Evolutionary conservation across 2,329 filamentous ascomycete genomes (phyloP), one percentile per base, ranked within the genome.

Genomic region (Phyllosticta ampelicida): DNA sequence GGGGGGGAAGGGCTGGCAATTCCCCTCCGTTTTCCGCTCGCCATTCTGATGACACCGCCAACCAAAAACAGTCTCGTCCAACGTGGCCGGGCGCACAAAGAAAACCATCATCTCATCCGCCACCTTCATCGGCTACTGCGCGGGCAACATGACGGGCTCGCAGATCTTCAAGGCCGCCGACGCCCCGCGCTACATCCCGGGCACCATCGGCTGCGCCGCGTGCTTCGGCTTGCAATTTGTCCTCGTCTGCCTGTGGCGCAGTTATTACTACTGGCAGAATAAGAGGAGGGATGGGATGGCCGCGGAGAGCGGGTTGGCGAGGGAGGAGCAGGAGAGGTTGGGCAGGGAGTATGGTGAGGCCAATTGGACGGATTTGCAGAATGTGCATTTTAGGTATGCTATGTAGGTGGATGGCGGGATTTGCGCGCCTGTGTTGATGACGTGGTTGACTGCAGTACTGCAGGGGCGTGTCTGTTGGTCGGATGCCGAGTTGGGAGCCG

Each of bases 281-380:
- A 66, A 64, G 23, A 60, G 61, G 16, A 60, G 67, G 11, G 65
- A 68, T n/a, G 26, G 53, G 11, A 59, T 51, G 28, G 61, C 59
- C 19, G 65, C 65, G 2, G 61, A 53, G 20, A 55, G 48, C 16
- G 69, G 71, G 0, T 64, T 81, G 11, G 70, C 71, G 11, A 71
- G 67, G 11, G 73, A 71, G 0, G 80, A 82, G 66, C 74, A 82
- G 2, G 66, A 71, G 65, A 67, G 64, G 49, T 64, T 83, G 62
- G 78, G 77, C 1, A 66, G 70, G 55, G 78, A 74, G 51, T 74
- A 84, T 51, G 73, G 71, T 2, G 80, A 80, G 0, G 71, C 68
- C 53, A 65, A 59, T 19, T 48, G 55, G 4, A 59, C 84, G 13
- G 77, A 78, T 55, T 78, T 82, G 10, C 76, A 75, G 60, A 63